Conservation (phyloP, 1,139 yeast species). For the Lodderomyces margitis region DNA sequence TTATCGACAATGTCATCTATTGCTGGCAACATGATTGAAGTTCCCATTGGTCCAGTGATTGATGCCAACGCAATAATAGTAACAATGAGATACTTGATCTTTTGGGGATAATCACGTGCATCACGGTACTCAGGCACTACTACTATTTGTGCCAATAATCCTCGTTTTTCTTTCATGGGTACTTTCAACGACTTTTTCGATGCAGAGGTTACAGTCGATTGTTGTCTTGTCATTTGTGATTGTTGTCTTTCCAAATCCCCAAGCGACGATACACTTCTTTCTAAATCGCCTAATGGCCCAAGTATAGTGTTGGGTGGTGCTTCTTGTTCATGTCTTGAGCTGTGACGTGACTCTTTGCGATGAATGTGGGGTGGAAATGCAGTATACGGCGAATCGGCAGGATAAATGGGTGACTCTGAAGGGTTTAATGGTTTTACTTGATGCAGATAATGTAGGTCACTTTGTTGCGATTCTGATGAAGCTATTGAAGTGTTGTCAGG, state of each 20-base stretch:
- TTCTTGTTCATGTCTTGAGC: constrained; percentile 3
- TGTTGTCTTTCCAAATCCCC: constrained; percentile 7
- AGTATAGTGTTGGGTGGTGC: constrained; percentile 11
- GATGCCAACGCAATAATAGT: constrained; percentile 71
- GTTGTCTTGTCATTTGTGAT: neutral
- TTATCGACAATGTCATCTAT: constrained; percentile 56
- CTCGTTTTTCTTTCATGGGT: constrained; percentile 48
- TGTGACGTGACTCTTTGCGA: constrained; percentile 1
- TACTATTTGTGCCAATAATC: constrained; percentile 51
- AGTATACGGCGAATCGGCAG: neutral
- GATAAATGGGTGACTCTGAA: neutral
- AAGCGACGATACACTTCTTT: constrained; percentile 10
- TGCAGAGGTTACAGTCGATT: constrained; percentile 7
- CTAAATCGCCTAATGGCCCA: constrained; percentile 12
- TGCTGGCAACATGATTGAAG: constrained; percentile 81
- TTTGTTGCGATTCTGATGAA: constrained; percentile 8
- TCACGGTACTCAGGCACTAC: constrained; percentile 72
- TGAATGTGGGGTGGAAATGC: constrained; percentile 1
- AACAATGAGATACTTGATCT: constrained; percentile 54
- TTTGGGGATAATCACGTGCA: constrained; percentile 59
- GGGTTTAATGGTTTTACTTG: constrained; percentile 10
- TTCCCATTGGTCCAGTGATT: constrained; percentile 88
- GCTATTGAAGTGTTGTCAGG: constrained; percentile 9
- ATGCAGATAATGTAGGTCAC: constrained; percentile 1
- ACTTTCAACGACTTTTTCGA: constrained; percentile 28